These are phyloP conservation scores for Pyrenula massariospora DNA, from an alignment of 495 filamentous ascomycete species.

Conservation along the genomic window DNA sequence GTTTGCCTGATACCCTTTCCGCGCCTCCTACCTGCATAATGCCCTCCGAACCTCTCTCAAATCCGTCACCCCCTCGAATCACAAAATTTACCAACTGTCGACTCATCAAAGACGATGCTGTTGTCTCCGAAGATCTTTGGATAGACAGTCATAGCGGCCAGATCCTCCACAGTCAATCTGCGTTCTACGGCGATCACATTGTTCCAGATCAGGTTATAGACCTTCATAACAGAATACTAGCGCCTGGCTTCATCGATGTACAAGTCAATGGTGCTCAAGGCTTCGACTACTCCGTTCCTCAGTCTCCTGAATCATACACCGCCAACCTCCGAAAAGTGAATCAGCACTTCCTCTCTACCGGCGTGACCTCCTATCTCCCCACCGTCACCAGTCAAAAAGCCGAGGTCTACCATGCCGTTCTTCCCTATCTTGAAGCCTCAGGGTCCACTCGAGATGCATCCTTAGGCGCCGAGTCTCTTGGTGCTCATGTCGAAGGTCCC, in stretches of 20 bases:
- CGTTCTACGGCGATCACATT: slow-evolving; percentile 58
- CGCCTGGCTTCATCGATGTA: slow-evolving; percentile 74
- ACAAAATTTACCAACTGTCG: slow-evolving; percentile 79
- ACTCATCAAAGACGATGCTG: slow-evolving; percentile 45
- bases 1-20: no score
- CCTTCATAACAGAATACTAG: slow-evolving; percentile 64
- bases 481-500: slow-evolving; percentile 76
- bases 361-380: slow-evolving; percentile 75
- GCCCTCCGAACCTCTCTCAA: no score
- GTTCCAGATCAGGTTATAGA: slow-evolving; percentile 46
- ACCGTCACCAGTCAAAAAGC: slow-evolving; percentile 54
- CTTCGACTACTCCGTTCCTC: slow-evolving; percentile 72
- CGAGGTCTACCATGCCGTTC: slow-evolving; percentile 59
- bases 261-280: slow-evolving; percentile 80
- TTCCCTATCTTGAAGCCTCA: slow-evolving; percentile 63
- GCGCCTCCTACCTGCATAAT: no score
- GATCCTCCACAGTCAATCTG: slow-evolving; percentile 60
- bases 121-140: slow-evolving; percentile 69
- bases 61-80: slow-evolving; percentile 37
- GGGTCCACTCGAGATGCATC: slow-evolving; percentile 27
- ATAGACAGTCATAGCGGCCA: slow-evolving; percentile 63
- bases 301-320: slow-evolving; percentile 50
- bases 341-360: slow-evolving; percentile 54
- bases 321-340: slow-evolving; percentile 57
- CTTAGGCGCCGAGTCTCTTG: slow-evolving; percentile 67